phyloP scores from a whole-genome alignment of 495 filamentous ascomycete species.

The Daldinia vernicosa region DNA sequence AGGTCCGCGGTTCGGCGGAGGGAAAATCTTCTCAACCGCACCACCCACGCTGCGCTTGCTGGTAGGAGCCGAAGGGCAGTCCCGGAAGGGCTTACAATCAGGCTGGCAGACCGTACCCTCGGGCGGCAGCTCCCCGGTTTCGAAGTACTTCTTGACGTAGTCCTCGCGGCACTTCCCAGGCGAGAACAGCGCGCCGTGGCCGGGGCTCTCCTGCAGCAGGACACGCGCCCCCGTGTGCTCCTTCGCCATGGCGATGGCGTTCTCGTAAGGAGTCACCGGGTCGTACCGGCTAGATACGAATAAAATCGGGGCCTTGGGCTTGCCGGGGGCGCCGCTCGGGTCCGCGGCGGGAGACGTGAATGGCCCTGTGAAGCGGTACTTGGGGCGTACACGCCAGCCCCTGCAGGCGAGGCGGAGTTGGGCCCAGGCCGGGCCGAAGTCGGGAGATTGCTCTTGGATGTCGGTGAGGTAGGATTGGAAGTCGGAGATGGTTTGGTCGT shows the following conservation, averaged over 20 bases:
- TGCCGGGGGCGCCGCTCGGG: constrained; percentile 1
- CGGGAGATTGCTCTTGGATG: constrained; percentile 54
- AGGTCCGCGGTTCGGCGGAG: not conserved
- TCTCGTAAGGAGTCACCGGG: constrained; percentile 47
- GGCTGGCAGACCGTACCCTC: constrained; percentile 40
- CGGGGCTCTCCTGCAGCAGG: constrained; percentile 43
- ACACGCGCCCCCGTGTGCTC: constrained; percentile 41
- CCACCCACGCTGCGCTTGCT: not conserved
- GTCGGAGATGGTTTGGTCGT: constrained; percentile 35
- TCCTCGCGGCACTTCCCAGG: constrained; percentile 41
- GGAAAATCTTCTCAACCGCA: not conserved
- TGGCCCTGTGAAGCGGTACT: constrained; percentile 45
- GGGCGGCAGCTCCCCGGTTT: constrained; percentile 41
- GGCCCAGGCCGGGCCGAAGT: constrained; percentile 66
- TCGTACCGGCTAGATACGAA: constrained; percentile 45
- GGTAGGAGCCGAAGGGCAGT: not conserved
- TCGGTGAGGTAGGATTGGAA: constrained; percentile 54
- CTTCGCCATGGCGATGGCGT: constrained; percentile 42
- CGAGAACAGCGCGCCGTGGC: constrained; percentile 39
- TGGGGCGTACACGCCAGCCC: constrained; percentile 54
- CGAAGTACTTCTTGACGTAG: constrained; percentile 42
- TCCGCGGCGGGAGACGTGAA: constrained; percentile 36
- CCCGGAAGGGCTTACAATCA: constrained; percentile 37
- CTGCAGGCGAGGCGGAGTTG: constrained; percentile 60
- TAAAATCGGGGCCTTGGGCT: constrained; percentile 44